Percentiles rank a stretch among this genome's conserved stretches.
These are phyloP conservation scores for Plasmodium billcollinsi DNA, from an alignment of 169 alveolate species.

Conservation along the genomic window DNA sequence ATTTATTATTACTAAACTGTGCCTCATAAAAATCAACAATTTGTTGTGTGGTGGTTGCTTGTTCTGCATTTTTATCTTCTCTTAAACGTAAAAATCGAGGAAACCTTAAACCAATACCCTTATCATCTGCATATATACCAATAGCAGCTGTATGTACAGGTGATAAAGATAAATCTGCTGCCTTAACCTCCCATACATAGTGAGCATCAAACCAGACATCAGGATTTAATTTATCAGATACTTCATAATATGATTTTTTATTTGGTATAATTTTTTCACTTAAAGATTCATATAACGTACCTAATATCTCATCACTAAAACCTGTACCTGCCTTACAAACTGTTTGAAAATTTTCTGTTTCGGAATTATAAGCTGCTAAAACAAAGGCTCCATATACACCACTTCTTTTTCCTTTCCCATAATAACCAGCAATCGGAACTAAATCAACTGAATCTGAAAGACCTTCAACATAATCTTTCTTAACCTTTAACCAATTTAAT, in stretches of 20 bases:
- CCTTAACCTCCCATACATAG: conserved; percentile 98
- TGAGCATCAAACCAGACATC: conserved; percentile 93
- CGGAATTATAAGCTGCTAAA: conserved; percentile 96
- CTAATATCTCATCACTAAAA: conserved; percentile 94
- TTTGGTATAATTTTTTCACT: conserved; percentile 88
- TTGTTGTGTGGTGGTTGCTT: conserved; percentile 94
- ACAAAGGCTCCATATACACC: conserved; percentile 97
- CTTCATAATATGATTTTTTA: conserved; percentile 82
- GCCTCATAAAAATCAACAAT: conserved; percentile 90
- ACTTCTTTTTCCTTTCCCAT: conserved; percentile 95
- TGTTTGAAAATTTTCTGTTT: conserved; percentile 95
- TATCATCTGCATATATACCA: conserved; percentile 87
- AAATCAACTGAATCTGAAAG: conserved; percentile 98
- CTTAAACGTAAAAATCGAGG: conserved; percentile 97
- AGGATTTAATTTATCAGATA: conserved; percentile 86
- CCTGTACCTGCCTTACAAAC: conserved; percentile 98
- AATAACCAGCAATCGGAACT: conserved; percentile 98
- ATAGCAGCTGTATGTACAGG: conserved; percentile 98
- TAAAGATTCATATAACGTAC: conserved; percentile 86
- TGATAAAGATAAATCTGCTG: conserved; percentile 97
- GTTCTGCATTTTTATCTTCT: conserved; percentile 96
- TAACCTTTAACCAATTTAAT: conserved; percentile 98
- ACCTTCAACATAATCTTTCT: conserved; percentile 98
- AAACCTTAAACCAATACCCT: conserved; percentile 97
- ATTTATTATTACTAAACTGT: conserved; percentile 78